Evolutionary conservation across 2,329 filamentous ascomycete genomes (phyloP).

Genomic region (Clonostachys rosea): DNA sequence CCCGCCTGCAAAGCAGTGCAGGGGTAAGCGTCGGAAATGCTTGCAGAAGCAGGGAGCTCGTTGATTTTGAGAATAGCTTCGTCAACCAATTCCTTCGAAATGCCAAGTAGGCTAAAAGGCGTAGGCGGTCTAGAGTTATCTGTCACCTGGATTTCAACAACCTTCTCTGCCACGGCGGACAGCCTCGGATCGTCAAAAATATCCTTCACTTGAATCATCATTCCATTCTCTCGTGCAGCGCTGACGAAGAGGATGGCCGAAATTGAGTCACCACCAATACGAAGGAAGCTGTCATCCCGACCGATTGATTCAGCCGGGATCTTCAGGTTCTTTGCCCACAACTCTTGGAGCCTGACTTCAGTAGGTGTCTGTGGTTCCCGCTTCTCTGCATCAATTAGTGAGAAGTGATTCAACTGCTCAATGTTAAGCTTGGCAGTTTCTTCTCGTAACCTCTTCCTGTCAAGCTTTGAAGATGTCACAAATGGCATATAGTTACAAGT

Average conservation of each 20-base stretch:
- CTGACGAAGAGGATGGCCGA: background rate
- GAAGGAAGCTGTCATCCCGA: constrained; percentile 21
- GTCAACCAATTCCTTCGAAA: background rate
- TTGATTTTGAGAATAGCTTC: background rate
- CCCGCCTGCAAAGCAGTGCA: constrained; percentile 43
- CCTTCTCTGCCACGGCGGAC: background rate
- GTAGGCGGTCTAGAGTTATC: background rate
- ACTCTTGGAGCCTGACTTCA: background rate
- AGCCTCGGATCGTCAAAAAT: constrained; percentile 5
- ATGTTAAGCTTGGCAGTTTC: background rate
- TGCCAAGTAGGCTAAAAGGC: background rate
- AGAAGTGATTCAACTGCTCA: background rate
- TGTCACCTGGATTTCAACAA: background rate
- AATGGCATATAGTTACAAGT: constrained; percentile 9
- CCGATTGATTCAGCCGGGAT: constrained; percentile 1
- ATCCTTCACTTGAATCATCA: constrained; percentile 1
- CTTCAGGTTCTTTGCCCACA: constrained; percentile 1
- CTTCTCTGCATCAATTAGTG: background rate
- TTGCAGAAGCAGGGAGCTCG: background rate
- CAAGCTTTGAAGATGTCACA: constrained; percentile 7
- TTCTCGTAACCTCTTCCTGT: constrained; percentile 3
- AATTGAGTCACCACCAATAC: constrained; percentile 35
- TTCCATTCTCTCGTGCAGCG: background rate
- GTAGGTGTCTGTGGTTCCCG: background rate
- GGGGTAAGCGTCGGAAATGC: constrained; percentile 40